A percentile compares a stretch with the other conserved stretches of the same genome.
Conservation (phyloP, 139 green algal genomes). For the Haematococcus sp. region DNA sequence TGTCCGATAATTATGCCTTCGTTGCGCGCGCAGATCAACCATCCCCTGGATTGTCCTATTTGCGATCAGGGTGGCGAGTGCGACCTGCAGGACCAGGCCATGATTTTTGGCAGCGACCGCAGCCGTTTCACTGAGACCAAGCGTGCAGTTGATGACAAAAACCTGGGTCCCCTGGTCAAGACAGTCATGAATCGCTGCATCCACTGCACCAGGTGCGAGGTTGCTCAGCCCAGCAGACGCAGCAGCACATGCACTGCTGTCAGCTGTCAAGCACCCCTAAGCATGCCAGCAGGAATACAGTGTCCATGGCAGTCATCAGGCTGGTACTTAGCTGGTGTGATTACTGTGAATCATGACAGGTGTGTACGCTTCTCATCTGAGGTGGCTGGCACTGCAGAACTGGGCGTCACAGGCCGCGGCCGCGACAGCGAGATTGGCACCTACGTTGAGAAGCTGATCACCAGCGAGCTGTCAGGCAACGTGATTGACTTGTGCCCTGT, state of each 20-base stretch:
- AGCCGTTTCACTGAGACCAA: constrained; percentile 91
- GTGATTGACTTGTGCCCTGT: constrained; percentile 99
- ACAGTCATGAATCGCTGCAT: constrained; percentile 96
- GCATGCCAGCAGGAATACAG: no score
- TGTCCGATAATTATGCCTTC: no score
- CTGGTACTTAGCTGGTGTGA: no score
- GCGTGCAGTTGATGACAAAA: constrained; percentile 93
- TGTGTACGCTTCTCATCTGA: constrained; percentile 96
- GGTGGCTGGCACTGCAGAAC: constrained; percentile 91
- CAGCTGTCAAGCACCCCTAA: no score
- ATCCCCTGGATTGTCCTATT: constrained; percentile 99
- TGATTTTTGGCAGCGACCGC: constrained; percentile 92
- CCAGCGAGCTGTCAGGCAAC: constrained; percentile 92
- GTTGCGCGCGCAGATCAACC: constrained; percentile 79
- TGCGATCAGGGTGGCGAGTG: constrained; percentile 99
- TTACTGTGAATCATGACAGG: constrained; percentile 29
- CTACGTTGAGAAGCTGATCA: constrained; percentile 92
- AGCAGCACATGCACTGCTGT: background rate
- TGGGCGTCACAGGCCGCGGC: constrained; percentile 92
- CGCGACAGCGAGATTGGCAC: constrained; percentile 91
- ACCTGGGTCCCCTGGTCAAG: constrained; percentile 95
- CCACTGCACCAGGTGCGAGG: constrained; percentile 61
- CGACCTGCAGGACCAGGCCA: constrained; percentile 96
- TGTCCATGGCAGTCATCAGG: no score
- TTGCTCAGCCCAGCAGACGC: no score